Conservation (phyloP, 257 asterid species). For the Solanum lignicaule region DNA sequence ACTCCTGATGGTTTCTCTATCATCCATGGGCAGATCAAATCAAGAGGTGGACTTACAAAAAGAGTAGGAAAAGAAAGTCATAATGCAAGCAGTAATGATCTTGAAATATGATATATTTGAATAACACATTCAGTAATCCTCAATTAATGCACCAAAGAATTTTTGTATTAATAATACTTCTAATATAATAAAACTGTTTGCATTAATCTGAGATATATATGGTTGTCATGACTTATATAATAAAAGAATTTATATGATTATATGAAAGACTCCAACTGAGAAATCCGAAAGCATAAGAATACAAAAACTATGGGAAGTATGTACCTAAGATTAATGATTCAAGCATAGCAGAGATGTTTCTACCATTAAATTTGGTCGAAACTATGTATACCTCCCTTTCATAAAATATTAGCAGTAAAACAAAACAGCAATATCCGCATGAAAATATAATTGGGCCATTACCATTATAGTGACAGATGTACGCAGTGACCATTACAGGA, state of each 20-base stretch:
- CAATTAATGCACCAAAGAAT: background rate
- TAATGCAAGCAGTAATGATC: background rate
- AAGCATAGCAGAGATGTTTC: background rate
- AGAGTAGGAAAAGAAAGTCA: background rate
- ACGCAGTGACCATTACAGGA: conserved; percentile 83
- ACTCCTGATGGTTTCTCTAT: background rate
- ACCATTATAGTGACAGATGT: conserved; percentile 84
- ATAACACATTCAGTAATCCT: background rate
- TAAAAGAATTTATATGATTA: background rate
- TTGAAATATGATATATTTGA: background rate
- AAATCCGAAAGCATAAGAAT: background rate
- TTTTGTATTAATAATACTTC: background rate
- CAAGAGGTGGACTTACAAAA: background rate
- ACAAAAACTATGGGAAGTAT: background rate
- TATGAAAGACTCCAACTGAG: background rate
- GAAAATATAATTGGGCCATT: background rate
- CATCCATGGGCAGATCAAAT: background rate
- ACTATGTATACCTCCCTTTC: background rate
- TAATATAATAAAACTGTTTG: background rate
- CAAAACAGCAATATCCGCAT: background rate
- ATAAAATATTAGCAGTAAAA: background rate
- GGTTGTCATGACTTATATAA: background rate
- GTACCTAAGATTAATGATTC: background rate
- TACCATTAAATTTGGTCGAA: background rate
- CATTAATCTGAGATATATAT: background rate